These are phyloP conservation scores for Hericium rajendrae DNA, from an alignment of 768 basidiomycete genomes.

Conservation along the genomic window DNA sequence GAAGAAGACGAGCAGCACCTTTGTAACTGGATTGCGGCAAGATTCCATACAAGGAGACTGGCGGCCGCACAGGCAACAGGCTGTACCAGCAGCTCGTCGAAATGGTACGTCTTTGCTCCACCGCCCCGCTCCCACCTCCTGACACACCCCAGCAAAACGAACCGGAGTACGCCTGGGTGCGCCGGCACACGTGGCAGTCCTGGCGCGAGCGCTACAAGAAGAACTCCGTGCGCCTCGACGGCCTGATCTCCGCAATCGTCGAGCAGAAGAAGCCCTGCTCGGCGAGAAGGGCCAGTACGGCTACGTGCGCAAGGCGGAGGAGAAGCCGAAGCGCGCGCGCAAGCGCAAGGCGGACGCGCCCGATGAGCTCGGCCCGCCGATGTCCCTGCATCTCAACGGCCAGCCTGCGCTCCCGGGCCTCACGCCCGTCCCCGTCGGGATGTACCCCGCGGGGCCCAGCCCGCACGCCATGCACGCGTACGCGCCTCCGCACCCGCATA, in stretches of 20 bases:
- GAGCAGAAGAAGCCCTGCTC: constrained; percentile 56
- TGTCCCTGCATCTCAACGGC: constrained; percentile 5
- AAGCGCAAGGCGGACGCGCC: constrained; percentile 13
- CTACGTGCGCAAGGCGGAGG: constrained; percentile 67
- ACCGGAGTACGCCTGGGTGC: constrained; percentile 72
- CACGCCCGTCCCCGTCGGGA: constrained; percentile 6
- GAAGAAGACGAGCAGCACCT: constrained; percentile 68
- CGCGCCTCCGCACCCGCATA: constrained; percentile 2
- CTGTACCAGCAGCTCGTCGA: constrained; percentile 77
- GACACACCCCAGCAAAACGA: constrained; percentile 38
- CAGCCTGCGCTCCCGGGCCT: neutral
- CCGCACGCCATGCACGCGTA: constrained; percentile 7
- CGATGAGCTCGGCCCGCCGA: constrained; percentile 11
- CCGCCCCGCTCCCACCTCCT: neutral
- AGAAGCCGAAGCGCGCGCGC: constrained; percentile 40
- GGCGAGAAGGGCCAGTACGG: constrained; percentile 81
- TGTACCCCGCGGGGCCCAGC: constrained; percentile 2
- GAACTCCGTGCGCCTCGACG: constrained; percentile 59
- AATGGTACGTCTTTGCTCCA: constrained; percentile 32
- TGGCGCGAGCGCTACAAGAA: constrained; percentile 89
- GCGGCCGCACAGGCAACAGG: constrained; percentile 74
- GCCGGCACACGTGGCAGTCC: constrained; percentile 81
- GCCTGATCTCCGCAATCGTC: constrained; percentile 54
- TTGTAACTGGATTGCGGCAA: constrained; percentile 73
- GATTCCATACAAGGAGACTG: constrained; percentile 77